Percentiles rank a stretch among this genome's conserved stretches.
These are phyloP conservation scores for Fusarium sp. DNA, from an alignment of 2,329 filamentous ascomycete species.

Conservation along the genomic window DNA sequence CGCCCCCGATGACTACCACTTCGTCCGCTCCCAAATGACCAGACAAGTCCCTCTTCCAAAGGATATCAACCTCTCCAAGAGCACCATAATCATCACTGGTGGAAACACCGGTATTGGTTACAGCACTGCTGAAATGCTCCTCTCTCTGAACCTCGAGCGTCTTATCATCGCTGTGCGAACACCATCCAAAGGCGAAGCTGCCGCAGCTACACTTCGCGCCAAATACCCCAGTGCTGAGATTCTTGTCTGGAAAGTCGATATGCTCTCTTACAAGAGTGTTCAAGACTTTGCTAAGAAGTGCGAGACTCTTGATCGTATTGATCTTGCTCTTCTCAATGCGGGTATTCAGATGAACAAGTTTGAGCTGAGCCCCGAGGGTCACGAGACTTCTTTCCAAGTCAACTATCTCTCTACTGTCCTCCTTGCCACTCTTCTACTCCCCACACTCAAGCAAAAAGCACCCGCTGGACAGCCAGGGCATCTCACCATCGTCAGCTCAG, in stretches of 20 bases:
- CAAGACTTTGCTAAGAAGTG: constrained; percentile 56
- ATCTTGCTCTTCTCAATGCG: constrained; percentile 63
- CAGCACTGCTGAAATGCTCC: constrained; percentile 58
- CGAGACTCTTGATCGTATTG: constrained; percentile 55
- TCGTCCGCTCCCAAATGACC: constrained; percentile 49
- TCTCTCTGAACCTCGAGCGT: constrained; percentile 55
- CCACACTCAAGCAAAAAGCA: constrained; percentile 50
- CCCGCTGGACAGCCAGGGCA: constrained; percentile 39
- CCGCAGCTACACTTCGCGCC: constrained; percentile 40
- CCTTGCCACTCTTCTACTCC: constrained; percentile 53
- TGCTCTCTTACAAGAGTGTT: constrained; percentile 61
- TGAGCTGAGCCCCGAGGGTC: constrained; percentile 49
- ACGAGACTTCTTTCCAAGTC: constrained; percentile 58
- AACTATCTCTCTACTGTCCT: constrained; percentile 56
- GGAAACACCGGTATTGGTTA: constrained; percentile 64
- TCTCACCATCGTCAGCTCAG: constrained; percentile 53
- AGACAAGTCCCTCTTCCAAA: constrained; percentile 41
- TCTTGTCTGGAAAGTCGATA: constrained; percentile 65
- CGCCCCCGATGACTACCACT: constrained; percentile 29
- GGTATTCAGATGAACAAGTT: constrained; percentile 51
- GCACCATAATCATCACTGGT: constrained; percentile 64
- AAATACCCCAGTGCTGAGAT: constrained; percentile 53
- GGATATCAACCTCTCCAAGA: constrained; percentile 49
- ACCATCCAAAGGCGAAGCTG: constrained; percentile 57
- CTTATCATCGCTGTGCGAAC: constrained; percentile 64